Conservation (phyloP, 148 eudicot genomes). For the Nepenthes gracilis region DNA sequence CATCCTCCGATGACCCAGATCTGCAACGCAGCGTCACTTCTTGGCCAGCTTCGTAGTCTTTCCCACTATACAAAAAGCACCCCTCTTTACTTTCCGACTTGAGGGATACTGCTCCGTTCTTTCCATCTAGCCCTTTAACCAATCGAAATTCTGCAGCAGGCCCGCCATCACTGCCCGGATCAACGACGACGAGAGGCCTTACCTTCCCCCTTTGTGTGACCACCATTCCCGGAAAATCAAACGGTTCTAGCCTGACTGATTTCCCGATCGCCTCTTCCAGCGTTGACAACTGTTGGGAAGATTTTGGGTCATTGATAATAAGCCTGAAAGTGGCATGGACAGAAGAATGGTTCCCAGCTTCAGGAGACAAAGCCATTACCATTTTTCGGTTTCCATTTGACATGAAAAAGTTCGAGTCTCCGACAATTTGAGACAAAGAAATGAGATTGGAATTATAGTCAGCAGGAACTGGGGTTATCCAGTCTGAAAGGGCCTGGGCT, state of each 20-base stretch:
- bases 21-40: conserved; percentile 43
- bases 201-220: conserved; percentile 35
- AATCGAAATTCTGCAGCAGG: conserved; percentile 20
- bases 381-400: conserved; percentile 20
- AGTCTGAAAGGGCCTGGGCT: conserved; percentile 25
- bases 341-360: conserved; percentile 34
- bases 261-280: conserved; percentile 30
- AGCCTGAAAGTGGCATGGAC: conserved; percentile 64
- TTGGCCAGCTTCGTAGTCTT: conserved; percentile 2
- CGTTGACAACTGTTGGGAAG: not conserved
- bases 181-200: conserved; percentile 18
- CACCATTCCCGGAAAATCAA: conserved; percentile 59
- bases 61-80: conserved; percentile 46
- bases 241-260: conserved; percentile 54
- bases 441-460: conserved; percentile 43
- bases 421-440: conserved; percentile 40
- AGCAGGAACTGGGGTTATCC: conserved; percentile 53
- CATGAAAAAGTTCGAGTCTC: conserved; percentile 27
- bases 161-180: not conserved
- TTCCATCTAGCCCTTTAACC: conserved; percentile 52
- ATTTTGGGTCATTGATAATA: conserved; percentile 16
- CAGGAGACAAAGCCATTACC: conserved; percentile 29
- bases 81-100: conserved; percentile 42
- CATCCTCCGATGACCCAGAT: conserved; percentile 8
- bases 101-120: conserved; percentile 38